Percentiles rank a stretch among this genome's conserved stretches.
Evolutionary conservation across 805 yeast genomes (phyloP).

Genomic region (Wickerhamiella sergipiensis): DNA sequence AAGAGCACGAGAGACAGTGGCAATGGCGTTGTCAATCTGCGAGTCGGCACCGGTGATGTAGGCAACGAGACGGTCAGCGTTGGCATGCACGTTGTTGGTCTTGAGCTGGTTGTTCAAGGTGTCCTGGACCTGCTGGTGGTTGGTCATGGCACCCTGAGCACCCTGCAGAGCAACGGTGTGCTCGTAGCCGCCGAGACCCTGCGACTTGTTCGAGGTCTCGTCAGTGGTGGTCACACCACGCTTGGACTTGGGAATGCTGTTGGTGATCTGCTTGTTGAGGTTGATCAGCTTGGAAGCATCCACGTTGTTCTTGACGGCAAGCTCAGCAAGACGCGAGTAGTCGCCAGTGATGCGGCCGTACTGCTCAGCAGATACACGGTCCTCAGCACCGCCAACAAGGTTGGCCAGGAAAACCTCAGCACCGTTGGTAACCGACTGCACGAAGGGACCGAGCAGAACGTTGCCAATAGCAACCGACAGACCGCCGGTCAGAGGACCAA

Average conservation of each 20-base stretch:
- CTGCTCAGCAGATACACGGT: conserved; percentile 8
- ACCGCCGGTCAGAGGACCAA: conserved; percentile 14
- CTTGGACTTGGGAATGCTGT: conserved; percentile 5
- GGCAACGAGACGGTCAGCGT: conserved; percentile 11
- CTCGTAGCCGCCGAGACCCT: neutral
- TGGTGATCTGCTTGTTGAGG: conserved; percentile 12
- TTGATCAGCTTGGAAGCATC: conserved; percentile 8
- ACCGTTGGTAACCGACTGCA: conserved; percentile 22
- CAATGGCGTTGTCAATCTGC: conserved; percentile 22
- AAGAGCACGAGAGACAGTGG: conserved; percentile 10
- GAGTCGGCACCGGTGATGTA: conserved; percentile 23
- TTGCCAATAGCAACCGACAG: conserved; percentile 12
- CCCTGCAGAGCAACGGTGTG: conserved; percentile 4
- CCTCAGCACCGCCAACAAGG: conserved; percentile 5
- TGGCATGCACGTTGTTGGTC: conserved; percentile 5
- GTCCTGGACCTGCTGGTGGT: conserved; percentile 13
- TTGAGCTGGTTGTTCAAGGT: conserved; percentile 7
- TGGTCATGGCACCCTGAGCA: conserved; percentile 11
- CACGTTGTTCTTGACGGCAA: conserved; percentile 15
- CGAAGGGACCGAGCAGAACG: conserved; percentile 19
- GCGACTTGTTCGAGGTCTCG: neutral
- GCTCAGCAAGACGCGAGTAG: conserved; percentile 10
- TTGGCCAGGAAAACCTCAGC: conserved; percentile 20
- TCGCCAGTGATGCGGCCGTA: conserved; percentile 9
- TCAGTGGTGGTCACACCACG: neutral